Conservation (phyloP, 345 rosid genomes). For the Carallia pectinifolia region DNA sequence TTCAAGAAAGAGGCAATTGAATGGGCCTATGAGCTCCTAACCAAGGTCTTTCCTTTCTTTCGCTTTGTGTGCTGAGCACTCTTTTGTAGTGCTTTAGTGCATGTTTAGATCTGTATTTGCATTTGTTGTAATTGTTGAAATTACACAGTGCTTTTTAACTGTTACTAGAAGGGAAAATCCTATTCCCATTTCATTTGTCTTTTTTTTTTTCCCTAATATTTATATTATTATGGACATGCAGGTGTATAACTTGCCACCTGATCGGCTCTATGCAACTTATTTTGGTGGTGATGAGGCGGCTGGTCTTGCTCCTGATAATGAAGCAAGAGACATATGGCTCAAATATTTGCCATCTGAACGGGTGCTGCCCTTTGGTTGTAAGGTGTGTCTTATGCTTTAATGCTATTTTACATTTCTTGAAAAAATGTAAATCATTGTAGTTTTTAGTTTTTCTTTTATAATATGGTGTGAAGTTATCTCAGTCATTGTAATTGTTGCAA, state of each 20-base stretch:
- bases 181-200: background rate
- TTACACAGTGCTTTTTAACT: too few relatives aligned
- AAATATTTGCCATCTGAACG: slow-evolving; percentile 69
- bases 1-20: slow-evolving; percentile 91
- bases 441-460: background rate
- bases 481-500: background rate
- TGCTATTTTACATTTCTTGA: background rate
- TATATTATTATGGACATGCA: slow-evolving; percentile 12
- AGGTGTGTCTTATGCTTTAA: slow-evolving; percentile 43
- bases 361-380: slow-evolving; percentile 90
- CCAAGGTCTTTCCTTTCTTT: slow-evolving; percentile 39
- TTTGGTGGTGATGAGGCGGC: slow-evolving; percentile 94
- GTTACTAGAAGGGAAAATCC: too few relatives aligned
- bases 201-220: background rate
- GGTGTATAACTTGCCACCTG: slow-evolving; percentile 75
- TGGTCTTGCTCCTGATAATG: slow-evolving; percentile 84
- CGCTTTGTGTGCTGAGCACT: too few relatives aligned
- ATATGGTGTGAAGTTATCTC: too few relatives aligned
- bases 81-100: too few relatives aligned
- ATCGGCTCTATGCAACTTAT: slow-evolving; percentile 89
- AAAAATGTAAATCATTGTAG: background rate
- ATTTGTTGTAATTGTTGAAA: too few relatives aligned
- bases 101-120: too few relatives aligned
- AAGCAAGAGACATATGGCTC: slow-evolving; percentile 83
- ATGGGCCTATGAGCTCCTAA: slow-evolving; percentile 98